Percentiles rank a stretch among this genome's conserved stretches.
Evolutionary conservation across 306 rosid species (phyloP).

Genomic region (Trifolium pratense): DNA sequence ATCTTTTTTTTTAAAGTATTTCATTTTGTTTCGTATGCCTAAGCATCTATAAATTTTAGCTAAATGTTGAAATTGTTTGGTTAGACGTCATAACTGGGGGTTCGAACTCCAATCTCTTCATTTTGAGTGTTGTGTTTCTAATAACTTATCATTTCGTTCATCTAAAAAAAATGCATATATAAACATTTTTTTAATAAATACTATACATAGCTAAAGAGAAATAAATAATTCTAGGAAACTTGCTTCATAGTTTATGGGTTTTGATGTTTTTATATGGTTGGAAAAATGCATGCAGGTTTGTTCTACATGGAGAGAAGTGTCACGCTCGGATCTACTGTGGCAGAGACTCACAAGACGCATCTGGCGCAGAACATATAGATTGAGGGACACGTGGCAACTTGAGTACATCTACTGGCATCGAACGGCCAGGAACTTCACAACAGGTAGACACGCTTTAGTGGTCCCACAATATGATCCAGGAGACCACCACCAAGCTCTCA

Average conservation of each 20-base stretch:
- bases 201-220: no score
- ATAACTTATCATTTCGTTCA: no score
- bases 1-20: no score
- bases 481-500: conserved; percentile 41
- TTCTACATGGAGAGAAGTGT: conserved; percentile 81
- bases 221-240: not conserved
- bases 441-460: conserved; percentile 4
- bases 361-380: conserved; percentile 65
- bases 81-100: no score
- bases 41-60: no score
- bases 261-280: not conserved
- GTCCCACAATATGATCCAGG: conserved; percentile 53
- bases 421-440: conserved; percentile 62
- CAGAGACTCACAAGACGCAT: conserved; percentile 51
- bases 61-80: no score
- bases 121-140: no score
- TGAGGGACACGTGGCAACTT: conserved; percentile 62
- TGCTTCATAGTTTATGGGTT: not conserved
- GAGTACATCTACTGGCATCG: conserved; percentile 78
- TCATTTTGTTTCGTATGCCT: not conserved
- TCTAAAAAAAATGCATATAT: no score
- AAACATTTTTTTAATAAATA: no score
- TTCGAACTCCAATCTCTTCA: no score
- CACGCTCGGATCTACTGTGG: conserved; percentile 75
- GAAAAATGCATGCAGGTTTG: conserved; percentile 68